Evolutionary conservation across 169 alveolate genomes (phyloP), one percentile per base, ranked within the genome.

Genomic region (Plasmodium malariae): DNA sequence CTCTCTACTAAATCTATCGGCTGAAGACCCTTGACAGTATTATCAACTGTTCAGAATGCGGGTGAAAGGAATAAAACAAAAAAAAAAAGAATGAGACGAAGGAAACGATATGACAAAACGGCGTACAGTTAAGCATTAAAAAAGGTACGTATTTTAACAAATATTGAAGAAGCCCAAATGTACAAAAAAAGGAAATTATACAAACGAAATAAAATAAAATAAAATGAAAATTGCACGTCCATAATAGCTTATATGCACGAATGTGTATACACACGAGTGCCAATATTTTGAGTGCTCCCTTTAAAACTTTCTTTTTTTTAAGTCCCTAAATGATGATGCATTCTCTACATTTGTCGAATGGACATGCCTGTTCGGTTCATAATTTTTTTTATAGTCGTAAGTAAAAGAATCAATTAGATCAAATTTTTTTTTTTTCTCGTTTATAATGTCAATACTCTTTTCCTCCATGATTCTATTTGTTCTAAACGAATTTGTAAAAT

Each of bases 381-480:
- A 40, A 34, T 83, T 55, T 83, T 83, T 36, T 17, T 67, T 83
- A 54, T 83, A 17, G 40, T 83, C 67, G 67, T 83, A 83, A 21
- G 85, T 17, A 67, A 83, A 83, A 17, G 91, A 65, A 32, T 83
- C 91, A 17, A 83, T 67, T 26, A 83, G 37, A 83, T 68, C 55
- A 1, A 83, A 68, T 54, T 83, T 83, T 45, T 83, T 83, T 83
- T 83, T 83, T 65, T 83, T 83, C 48, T 68, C 91, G 30, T 68
- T 51, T 67, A 32, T 28, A 51, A 40, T n/a, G 21, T 62, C 48
- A 17, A 34, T 49, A 17, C 43, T 48, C 37, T 73, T 26, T 43
- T 59, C 68, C 14, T 34, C 74, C 17, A 21, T 54, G 24, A 21
- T 28, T 3, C 7, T 62, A 11, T 57, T 51, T 32, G 67, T 24